Conservation (phyloP, 2,329 filamentous ascomycete genomes). For the Hypoxylon sp. region DNA sequence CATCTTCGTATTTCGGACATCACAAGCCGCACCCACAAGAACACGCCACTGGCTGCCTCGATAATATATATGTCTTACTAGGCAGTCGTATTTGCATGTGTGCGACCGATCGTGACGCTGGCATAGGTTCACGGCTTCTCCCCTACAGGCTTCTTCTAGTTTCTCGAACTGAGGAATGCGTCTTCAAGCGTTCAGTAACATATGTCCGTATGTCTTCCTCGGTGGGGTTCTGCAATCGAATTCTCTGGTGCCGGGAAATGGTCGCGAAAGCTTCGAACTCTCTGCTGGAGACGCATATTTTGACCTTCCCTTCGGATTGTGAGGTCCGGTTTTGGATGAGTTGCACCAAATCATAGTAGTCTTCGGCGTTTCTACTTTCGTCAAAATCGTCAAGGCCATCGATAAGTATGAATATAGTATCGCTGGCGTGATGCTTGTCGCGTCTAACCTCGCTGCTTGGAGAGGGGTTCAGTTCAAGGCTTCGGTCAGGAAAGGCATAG, state of each 20-base stretch:
- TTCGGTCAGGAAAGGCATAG: too few relatives aligned
- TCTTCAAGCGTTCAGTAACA: slow-evolving; percentile 7
- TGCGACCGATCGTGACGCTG: background rate
- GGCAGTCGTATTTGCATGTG: slow-evolving; percentile 2
- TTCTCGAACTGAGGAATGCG: slow-evolving; percentile 4
- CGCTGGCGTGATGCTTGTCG: too few relatives aligned
- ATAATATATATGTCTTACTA: slow-evolving; percentile 13
- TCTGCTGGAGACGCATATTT: slow-evolving; percentile 33
- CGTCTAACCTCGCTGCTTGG: too few relatives aligned
- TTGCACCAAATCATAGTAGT: slow-evolving; percentile 13
- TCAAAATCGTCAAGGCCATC: slow-evolving; percentile 36
- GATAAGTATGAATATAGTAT: slow-evolving; percentile 21
- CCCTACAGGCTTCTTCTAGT: background rate
- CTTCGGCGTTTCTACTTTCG: slow-evolving; percentile 8
- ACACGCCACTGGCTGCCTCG: slow-evolving; percentile 14
- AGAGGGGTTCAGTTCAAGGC: too few relatives aligned
- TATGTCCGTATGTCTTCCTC: slow-evolving; percentile 5
- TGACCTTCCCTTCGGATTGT: slow-evolving; percentile 12
- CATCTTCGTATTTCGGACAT: slow-evolving; percentile 14
- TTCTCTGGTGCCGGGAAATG: slow-evolving; percentile 9
- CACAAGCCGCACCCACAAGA: slow-evolving; percentile 23
- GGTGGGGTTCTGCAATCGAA: slow-evolving; percentile 23
- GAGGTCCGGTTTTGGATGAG: slow-evolving; percentile 14
- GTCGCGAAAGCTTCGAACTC: slow-evolving; percentile 15
- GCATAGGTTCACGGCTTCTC: background rate